Conservation (phyloP, 768 basidiomycete genomes). For the Phanerodontia chrysosporium region DNA sequence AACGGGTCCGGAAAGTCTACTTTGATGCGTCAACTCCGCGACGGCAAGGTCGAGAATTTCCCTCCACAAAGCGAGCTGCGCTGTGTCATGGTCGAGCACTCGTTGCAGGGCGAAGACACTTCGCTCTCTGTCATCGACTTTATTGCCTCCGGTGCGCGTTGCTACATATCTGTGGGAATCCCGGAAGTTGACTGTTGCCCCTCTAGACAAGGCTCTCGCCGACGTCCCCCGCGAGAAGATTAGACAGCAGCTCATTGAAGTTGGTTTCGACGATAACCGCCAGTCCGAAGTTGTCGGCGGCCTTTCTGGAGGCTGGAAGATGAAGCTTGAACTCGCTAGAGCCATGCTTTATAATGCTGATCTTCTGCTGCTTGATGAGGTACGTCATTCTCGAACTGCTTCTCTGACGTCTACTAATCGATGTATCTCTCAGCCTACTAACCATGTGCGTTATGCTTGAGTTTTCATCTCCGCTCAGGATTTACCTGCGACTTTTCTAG, state of each 20-base stretch:
- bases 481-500: conserved; percentile 31
- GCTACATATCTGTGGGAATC: conserved; percentile 8
- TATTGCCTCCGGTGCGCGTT: conserved; percentile 77
- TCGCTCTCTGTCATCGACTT: conserved; percentile 84
- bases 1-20: conserved; percentile 97
- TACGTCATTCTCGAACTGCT: conserved; percentile 22
- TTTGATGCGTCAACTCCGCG: conserved; percentile 90
- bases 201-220: conserved; percentile 63
- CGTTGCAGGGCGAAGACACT: conserved; percentile 89
- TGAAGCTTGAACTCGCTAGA: conserved; percentile 94
- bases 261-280: conserved; percentile 86
- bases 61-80: conserved; percentile 83
- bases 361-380: conserved; percentile 81
- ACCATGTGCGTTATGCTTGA: conserved; percentile 61
- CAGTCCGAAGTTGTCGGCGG: conserved; percentile 85
- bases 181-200: not conserved
- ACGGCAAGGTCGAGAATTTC: conserved; percentile 95
- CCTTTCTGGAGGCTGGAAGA: conserved; percentile 98
- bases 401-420: conserved; percentile 9
- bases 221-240: conserved; percentile 66
- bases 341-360: conserved; percentile 97
- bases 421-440: conserved; percentile 62
- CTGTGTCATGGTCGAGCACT: conserved; percentile 96
- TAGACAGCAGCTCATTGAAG: conserved; percentile 72
- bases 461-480: conserved; percentile 11